Base-by-base conservation (phyloP, 2,329 filamentous ascomycete species). In the Elsinoe arachidis region DNA sequence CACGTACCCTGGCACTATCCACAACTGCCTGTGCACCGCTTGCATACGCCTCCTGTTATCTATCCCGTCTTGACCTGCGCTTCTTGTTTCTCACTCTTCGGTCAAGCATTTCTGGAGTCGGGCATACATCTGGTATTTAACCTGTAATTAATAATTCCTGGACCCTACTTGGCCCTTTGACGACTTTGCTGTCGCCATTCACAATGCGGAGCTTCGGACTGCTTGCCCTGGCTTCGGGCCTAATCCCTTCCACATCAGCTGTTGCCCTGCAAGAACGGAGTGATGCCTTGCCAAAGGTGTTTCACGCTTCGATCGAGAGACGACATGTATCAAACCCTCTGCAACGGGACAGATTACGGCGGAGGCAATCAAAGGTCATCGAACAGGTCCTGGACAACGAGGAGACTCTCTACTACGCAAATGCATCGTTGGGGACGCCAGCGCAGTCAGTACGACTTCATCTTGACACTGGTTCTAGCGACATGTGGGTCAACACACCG, bases 401-500 rank as follows among this genome's bases (percentile, higher is more conserved):
- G 66, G 77, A 80, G 69, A 80, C 78, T 0, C 72, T 84, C 3
- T 84, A 84, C 65, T 81, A 78, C 63, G 78, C 78, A 60, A 83
- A 83, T 60, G 71, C 79, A 44, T 77, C 73, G 7, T 62, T 85
- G 10, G 82, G 82, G 21, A 84, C 81, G 0, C 82, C 82, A 0
- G 66, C 67, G 38, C 82, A 85, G 63, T 67, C 63, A 12, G 66
- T 85, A 53, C 76, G 77, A 39, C 65, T 84, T 56, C 78, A 83
- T 63, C 73, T 85, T 62, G 82, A 85, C 61, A 85, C 82, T 6
- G 82, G 82, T 33, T 82, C 79, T 63, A 83, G 80, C 62, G 82
- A 85, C 70, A 69, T 85, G 9, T 85, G 81, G 82, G 75, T 80
- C 37, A 93, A 95, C 66, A 80, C 83, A 1, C 73, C 77, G 2